A percentile compares a stretch with the other conserved stretches of the same genome.
Conservation (phyloP, 1,284 basidiomycete species). For the Melanopsichium pennsylvanicum region DNA sequence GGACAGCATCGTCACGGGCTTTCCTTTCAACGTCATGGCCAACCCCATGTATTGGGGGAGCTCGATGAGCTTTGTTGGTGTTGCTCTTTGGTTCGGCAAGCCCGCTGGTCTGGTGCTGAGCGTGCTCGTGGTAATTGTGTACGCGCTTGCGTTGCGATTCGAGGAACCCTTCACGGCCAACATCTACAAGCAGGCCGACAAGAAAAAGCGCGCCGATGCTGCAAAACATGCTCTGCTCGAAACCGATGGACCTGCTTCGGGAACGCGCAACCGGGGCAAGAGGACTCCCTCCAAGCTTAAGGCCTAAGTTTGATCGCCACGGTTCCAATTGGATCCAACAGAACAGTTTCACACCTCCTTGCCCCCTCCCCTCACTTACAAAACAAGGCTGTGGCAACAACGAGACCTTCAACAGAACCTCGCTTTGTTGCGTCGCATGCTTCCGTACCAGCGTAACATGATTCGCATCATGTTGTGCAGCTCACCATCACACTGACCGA, state of each 20-base stretch:
- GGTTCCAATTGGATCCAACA: too few relatives aligned
- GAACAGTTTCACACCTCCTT: too few relatives aligned
- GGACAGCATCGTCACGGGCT: constrained; percentile 78
- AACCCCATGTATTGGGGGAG: constrained; percentile 87
- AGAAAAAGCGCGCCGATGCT: constrained; percentile 41
- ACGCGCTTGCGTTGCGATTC: constrained; percentile 58
- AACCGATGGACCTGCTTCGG: constrained; percentile 40
- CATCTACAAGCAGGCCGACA: constrained; percentile 61
- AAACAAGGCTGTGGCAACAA: constrained; percentile 11
- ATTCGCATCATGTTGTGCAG: too few relatives aligned
- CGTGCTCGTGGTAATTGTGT: constrained; percentile 58
- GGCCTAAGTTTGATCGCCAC: constrained; percentile 6
- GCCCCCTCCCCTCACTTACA: background rate
- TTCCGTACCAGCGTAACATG: background rate
- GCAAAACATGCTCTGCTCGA: constrained; percentile 31
- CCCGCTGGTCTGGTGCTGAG: constrained; percentile 63
- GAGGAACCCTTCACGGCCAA: constrained; percentile 63
- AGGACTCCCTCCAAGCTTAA: constrained; percentile 41
- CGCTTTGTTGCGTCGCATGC: constrained; percentile 7
- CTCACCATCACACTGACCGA: too few relatives aligned
- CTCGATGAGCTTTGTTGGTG: constrained; percentile 61
- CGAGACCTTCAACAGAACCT: constrained; percentile 40
- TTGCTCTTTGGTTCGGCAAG: constrained; percentile 64
- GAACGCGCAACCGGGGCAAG: constrained; percentile 41
- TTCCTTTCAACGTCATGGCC: constrained; percentile 91